phyloP scores from a whole-genome alignment of 2,329 filamentous ascomycete species.

The Cyclaneusma minus region DNA sequence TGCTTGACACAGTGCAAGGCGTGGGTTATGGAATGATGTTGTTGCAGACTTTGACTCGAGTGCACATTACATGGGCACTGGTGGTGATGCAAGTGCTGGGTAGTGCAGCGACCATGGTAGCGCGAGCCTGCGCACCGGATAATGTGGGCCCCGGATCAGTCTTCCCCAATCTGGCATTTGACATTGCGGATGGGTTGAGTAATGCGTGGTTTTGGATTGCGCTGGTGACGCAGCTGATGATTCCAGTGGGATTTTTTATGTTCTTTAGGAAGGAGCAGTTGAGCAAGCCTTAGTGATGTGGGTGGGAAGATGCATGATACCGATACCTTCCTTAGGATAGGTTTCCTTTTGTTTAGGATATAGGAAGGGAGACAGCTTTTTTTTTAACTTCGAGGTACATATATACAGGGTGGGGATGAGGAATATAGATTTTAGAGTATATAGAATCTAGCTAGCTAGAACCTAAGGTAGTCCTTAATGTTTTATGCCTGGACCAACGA shows the following conservation, averaged over 20 bases:
- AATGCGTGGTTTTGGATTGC: conserved; percentile 46
- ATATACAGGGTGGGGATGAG: no score
- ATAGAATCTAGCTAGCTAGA: no score
- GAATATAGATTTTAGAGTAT: no score
- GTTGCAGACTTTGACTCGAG: conserved; percentile 45
- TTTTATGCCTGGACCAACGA: no score
- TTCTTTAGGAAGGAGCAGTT: conserved; percentile 44
- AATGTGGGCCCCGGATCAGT: conserved; percentile 43
- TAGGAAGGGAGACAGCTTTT: no score
- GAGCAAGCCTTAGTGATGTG: conserved; percentile 27
- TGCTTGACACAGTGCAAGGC: conserved; percentile 48
- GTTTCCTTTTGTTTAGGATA: no score
- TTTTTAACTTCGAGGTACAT: no score
- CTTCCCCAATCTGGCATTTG: conserved; percentile 43
- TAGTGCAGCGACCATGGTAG: conserved; percentile 44
- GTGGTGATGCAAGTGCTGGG: conserved; percentile 46
- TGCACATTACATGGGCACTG: conserved; percentile 48
- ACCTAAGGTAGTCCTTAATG: no score
- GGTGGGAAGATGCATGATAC: no score
- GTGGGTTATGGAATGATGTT: conserved; percentile 55
- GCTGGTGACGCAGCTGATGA: conserved; percentile 36
- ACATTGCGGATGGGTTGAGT: conserved; percentile 26
- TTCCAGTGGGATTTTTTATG: conserved; percentile 40
- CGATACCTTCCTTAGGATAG: no score
- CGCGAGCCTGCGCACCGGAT: conserved; percentile 43